Evolutionary conservation across 2,329 filamentous ascomycete species (phyloP).

Genomic region (Aspergillus cejpii): DNA sequence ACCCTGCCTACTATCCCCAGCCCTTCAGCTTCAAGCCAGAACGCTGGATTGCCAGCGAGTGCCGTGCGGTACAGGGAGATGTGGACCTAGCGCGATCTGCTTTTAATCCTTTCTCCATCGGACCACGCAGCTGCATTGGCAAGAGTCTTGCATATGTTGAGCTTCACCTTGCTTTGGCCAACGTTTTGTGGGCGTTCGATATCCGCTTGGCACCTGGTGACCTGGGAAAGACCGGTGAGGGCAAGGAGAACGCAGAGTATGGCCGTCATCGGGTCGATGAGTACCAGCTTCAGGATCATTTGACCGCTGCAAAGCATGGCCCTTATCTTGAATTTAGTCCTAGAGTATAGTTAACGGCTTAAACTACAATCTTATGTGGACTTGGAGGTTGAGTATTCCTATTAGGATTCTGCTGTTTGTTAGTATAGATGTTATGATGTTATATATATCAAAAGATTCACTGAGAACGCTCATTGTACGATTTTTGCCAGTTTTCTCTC

Average conservation of each 20-base stretch:
- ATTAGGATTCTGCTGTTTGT: too few species aligned
- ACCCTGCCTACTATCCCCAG: slow-evolving; percentile 25
- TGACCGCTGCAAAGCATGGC: not conserved
- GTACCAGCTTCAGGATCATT: not conserved
- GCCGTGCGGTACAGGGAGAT: slow-evolving; percentile 8
- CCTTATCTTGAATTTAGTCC: not conserved
- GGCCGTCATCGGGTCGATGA: not conserved
- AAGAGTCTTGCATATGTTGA: slow-evolving; percentile 20
- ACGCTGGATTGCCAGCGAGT: slow-evolving; percentile 25
- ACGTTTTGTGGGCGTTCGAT: slow-evolving; percentile 1
- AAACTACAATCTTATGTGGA: too few species aligned
- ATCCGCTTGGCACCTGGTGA: not conserved
- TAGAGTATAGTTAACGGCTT: not conserved
- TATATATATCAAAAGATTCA: too few species aligned
- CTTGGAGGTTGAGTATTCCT: too few species aligned
- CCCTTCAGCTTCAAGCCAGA: slow-evolving; percentile 27
- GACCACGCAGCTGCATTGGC: slow-evolving; percentile 19
- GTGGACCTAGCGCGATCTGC: slow-evolving; percentile 9
- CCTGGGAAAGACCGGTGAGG: not conserved
- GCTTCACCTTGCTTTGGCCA: slow-evolving; percentile 15
- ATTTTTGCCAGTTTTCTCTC: too few species aligned
- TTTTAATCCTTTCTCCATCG: slow-evolving; percentile 20
- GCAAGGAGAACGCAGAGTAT: not conserved
- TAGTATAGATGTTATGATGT: too few species aligned
- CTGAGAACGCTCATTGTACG: too few species aligned